phyloP scores from a whole-genome alignment of 495 filamentous ascomycete genomes.

The Talaromyces liani region DNA sequence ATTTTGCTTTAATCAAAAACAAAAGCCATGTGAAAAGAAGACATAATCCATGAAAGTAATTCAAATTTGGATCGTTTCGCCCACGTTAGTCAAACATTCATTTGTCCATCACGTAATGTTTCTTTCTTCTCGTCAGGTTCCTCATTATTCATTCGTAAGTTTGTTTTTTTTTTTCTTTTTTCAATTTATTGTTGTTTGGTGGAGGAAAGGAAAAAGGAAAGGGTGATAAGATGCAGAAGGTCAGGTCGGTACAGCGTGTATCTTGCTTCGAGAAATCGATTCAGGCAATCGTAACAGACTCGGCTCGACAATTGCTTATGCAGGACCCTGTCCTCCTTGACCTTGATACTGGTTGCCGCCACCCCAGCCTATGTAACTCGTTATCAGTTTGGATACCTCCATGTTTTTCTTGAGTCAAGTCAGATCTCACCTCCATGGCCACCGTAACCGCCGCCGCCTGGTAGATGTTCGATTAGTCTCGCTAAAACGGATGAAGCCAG shows the following conservation, averaged over 20 bases:
- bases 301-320: neutral
- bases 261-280: neutral
- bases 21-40: neutral
- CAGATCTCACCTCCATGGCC: slow-evolving; percentile 21
- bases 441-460: slow-evolving; percentile 18
- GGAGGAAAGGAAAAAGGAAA: neutral
- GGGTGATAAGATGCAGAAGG: neutral
- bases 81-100: neutral
- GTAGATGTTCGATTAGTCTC: slow-evolving; percentile 9
- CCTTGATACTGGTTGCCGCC: slow-evolving; percentile 22
- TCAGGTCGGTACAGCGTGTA: neutral
- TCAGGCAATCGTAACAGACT: neutral
- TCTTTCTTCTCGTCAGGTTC: neutral
- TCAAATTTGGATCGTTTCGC: neutral
- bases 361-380: slow-evolving; percentile 17
- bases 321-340: slow-evolving; percentile 4
- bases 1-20: neutral
- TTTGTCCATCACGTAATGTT: neutral
- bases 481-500: neutral
- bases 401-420: neutral
- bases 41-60: neutral
- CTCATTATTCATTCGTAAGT: neutral
- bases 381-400: neutral
- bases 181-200: neutral
- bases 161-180: neutral